Evolutionary conservation across 306 rosid species (phyloP).

Genomic region (Malus sieversii): DNA sequence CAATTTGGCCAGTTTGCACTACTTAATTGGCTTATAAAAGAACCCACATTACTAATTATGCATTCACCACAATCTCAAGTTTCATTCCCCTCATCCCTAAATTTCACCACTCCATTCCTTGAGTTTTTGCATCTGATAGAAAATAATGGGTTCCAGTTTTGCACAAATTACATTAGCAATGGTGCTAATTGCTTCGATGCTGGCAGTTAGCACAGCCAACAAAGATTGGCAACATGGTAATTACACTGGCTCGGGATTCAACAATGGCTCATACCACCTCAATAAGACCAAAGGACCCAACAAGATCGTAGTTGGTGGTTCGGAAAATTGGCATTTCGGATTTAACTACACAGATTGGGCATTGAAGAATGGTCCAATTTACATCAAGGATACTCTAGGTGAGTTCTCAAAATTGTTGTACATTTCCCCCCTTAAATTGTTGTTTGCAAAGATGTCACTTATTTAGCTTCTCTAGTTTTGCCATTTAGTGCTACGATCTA

Average conservation of each 20-base stretch:
- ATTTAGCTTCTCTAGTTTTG: neutral
- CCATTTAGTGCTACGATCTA: no score
- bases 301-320: constrained; percentile 48
- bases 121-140: neutral
- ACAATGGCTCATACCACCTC: neutral
- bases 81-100: neutral
- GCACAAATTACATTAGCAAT: neutral
- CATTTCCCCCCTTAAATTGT: neutral
- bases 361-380: constrained; percentile 36
- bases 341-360: constrained; percentile 53
- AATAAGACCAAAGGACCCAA: constrained; percentile 10
- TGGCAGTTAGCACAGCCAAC: constrained; percentile 28
- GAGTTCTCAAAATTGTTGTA: neutral
- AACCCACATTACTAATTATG: neutral
- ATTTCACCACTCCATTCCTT: neutral
- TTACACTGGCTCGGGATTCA: constrained; percentile 10
- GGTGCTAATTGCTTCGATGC: constrained; percentile 18
- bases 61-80: neutral
- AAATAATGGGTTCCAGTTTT: constrained; percentile 18
- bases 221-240: constrained; percentile 34
- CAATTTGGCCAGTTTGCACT: constrained; percentile 33
- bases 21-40: constrained; percentile 7
- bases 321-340: constrained; percentile 46
- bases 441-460: neutral
- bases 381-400: constrained; percentile 59